These are phyloP conservation scores for Penicillium sp. DNA, from an alignment of 2,329 filamentous ascomycete species.

Conservation along the genomic window DNA sequence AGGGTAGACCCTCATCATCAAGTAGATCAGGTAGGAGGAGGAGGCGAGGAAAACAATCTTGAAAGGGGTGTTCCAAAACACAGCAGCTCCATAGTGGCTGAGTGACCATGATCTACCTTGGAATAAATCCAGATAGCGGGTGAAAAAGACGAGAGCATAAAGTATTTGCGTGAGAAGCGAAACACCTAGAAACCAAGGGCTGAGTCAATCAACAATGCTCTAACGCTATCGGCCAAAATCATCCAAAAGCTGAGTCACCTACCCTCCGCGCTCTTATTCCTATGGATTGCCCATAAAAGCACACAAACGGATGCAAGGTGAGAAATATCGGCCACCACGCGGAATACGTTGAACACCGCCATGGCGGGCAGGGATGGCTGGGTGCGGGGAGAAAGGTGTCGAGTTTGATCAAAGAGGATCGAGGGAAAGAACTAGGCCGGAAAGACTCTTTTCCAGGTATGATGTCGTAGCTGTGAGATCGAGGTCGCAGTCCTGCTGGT, in stretches of 20 bases:
- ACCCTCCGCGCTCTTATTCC: slow-evolving; percentile 85
- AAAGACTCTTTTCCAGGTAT: background rate
- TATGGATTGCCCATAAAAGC: slow-evolving; percentile 86
- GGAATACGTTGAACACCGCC: slow-evolving; percentile 58
- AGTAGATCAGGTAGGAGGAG: slow-evolving; percentile 80
- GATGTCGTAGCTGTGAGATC: background rate
- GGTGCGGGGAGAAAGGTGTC: slow-evolving; percentile 3
- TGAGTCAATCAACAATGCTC: slow-evolving; percentile 2
- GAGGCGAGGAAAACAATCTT: slow-evolving; percentile 88
- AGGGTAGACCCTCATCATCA: slow-evolving; percentile 86
- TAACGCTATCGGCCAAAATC: background rate
- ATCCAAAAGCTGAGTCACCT: slow-evolving; percentile 20
- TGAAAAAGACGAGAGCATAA: slow-evolving; percentile 83
- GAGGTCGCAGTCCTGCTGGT: background rate
- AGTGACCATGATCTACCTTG: slow-evolving; percentile 33
- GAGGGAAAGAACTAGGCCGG: background rate
- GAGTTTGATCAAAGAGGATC: background rate
- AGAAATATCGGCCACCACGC: slow-evolving; percentile 79
- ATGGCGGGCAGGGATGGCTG: slow-evolving; percentile 12
- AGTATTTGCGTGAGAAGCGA: slow-evolving; percentile 87
- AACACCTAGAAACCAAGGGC: slow-evolving; percentile 62
- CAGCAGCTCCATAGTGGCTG: background rate
- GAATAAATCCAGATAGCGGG: slow-evolving; percentile 86
- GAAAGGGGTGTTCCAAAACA: slow-evolving; percentile 61
- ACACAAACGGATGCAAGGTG: slow-evolving; percentile 88